Evolutionary conservation across 352 stramenopile genomes (phyloP).

Genomic region (Phytophthora uliginosa): DNA sequence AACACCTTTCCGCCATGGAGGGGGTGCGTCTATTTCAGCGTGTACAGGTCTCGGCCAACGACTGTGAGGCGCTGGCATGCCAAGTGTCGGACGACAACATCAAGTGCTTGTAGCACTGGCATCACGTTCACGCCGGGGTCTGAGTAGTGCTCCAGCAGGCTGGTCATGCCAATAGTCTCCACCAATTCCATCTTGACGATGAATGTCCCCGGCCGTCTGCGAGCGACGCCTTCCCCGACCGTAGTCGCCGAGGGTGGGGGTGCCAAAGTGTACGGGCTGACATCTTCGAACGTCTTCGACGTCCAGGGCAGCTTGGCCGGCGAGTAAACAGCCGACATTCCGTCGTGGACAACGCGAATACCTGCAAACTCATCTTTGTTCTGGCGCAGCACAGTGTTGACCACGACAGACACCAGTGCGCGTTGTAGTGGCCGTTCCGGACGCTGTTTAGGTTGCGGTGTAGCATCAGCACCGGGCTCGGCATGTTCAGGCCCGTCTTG

Average conservation of each 20-base stretch:
- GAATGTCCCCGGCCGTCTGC: background rate
- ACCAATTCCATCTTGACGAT: background rate
- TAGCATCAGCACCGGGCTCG: background rate
- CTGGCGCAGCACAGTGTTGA: constrained; percentile 43
- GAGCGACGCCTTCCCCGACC: background rate
- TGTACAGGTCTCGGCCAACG: constrained; percentile 54
- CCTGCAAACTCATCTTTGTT: constrained; percentile 49
- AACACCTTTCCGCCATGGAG: constrained; percentile 64
- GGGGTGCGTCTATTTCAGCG: constrained; percentile 52
- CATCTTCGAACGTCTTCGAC: background rate
- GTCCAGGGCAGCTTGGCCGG: background rate
- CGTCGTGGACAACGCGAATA: constrained; percentile 58
- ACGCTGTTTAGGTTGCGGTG: background rate
- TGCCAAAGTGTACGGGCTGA: background rate
- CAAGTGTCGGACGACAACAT: constrained; percentile 38
- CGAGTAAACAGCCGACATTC: background rate
- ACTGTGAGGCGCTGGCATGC: constrained; percentile 50
- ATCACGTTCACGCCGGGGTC: background rate
- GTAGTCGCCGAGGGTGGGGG: background rate
- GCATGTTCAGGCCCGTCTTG: background rate
- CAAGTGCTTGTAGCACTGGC: constrained; percentile 15
- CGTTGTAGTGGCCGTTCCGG: constrained; percentile 39
- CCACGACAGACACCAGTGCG: constrained; percentile 42
- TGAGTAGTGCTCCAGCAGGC: background rate
- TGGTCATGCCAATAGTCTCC: background rate